Evolutionary conservation across 495 filamentous ascomycete genomes (phyloP), one percentile per base, ranked within the genome.

Genomic region (Lasiosphaeria miniovina): DNA sequence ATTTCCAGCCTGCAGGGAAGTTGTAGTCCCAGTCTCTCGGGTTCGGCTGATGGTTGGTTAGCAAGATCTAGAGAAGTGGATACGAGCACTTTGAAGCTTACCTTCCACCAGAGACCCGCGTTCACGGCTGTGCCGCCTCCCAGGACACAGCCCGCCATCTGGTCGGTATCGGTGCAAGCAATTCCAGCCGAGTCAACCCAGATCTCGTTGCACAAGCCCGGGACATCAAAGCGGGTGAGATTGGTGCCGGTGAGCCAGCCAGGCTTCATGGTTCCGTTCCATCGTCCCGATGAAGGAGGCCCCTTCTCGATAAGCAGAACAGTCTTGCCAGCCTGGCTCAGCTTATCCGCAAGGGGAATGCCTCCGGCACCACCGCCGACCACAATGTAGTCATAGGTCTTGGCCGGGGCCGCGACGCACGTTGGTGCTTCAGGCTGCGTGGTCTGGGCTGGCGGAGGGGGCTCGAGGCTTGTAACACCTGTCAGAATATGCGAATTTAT

Each of bases 81-180:
- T 1, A 6, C 1, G 4, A 9, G 1, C 50, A 1, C 6, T 8
- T 0, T 11, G 52, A 68, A 65, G 24, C 24, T 24, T 50, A 78
- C 77, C 68, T 75, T 80, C 77, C 77, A 82, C 77, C 77, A 82
- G 34, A 82, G 65, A 49, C 78, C 83, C 36, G 88, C 84, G 65
- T 92, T 91, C 61, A 90, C 79, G 9, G 87, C 87, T 17, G 85
- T 85, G 38, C 87, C 87, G 62, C 88, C 89, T 24, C 89, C 89
- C 36, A 93, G 80, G 51, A 90, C 82, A 63, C 89, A 92, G 35
- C 86, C 89, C 49, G 85, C 87, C 82, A 87, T 89, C 60, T 86
- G 84, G 56, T 82, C 84, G 11, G 84, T 85, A 62, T 91, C 86
- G 3, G 81, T 81, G 70, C 88, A 90, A 49, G 82, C 78, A 70